phyloP scores from a whole-genome alignment of 176 grass and related monocot species.

The Rhynchospora pubera region DNA sequence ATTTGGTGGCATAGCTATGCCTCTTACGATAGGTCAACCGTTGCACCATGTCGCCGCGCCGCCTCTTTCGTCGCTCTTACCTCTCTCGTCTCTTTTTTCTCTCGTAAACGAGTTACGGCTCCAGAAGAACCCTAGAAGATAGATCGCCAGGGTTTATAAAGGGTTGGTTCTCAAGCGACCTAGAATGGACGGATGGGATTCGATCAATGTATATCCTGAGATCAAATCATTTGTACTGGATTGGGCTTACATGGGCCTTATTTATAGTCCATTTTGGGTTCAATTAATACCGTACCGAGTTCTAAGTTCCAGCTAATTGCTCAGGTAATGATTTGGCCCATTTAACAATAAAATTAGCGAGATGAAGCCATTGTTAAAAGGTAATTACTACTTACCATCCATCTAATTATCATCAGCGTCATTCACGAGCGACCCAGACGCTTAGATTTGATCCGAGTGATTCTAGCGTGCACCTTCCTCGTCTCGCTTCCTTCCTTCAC shows the following conservation, averaged over 20 bases:
- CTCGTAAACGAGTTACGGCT: not conserved
- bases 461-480: no score
- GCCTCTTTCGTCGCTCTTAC: not conserved
- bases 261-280: not conserved
- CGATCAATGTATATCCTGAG: not conserved
- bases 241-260: not conserved
- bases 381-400: no score
- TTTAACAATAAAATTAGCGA: no score
- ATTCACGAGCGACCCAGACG: no score
- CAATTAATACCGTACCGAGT: not conserved
- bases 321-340: no score
- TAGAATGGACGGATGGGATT: conserved; percentile 47
- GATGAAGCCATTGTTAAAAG: no score
- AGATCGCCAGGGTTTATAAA: conserved; percentile 31
- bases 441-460: no score
- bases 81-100: not conserved
- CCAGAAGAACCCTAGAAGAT: conserved; percentile 12
- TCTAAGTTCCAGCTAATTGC: not conserved
- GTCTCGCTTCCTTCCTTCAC: no score
- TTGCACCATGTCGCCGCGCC: conserved; percentile 56
- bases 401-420: no score
- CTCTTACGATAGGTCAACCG: conserved; percentile 85
- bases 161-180: conserved; percentile 18
- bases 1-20: conserved; percentile 97
- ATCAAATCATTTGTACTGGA: not conserved